Evolutionary conservation across 164 flowering plant genomes (phyloP), one percentile per base, ranked within the genome.

Genomic region (Pachysandra terminalis): DNA sequence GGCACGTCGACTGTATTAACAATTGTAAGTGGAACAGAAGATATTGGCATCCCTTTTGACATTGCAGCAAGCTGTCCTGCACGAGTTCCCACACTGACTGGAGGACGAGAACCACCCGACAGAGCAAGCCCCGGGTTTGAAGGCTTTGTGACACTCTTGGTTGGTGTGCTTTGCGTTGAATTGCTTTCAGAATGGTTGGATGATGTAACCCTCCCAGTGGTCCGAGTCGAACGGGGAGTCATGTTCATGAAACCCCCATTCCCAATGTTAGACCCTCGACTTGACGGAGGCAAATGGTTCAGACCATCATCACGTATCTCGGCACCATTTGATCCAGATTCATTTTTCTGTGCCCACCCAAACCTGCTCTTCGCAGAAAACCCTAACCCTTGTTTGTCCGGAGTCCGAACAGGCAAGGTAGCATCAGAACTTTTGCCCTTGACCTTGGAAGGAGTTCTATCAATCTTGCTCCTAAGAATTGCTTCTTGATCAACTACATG

Each of bases 1-100:
- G 99, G 96, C 61, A 96, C 98, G 72, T 93, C 98, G 58, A 86
- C 89, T 0, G 90, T 79, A 78, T 88, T 87, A 59, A 89, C 89
- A 76, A 81, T 76, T 21, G 82, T 69, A 48, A 81, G 8, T 0
- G 78, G 71, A 55, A 66, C 80, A 78, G 71, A 72, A 23, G 87
- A 63, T 19, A 72, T 63, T 0, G 96, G 82, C 69, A 83, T 13
- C 63, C 97, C 96, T 81, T 76, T 92, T 13, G 91, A 86, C 79
- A 86, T 63, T 24, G 85, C 79, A 41, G 82, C 73, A 76, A 68
- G 71, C 69, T 73, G 84, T n/a, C 81, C 89, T 1, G 63, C 52
- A 0, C 91, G 80, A 63, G 71, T 67, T 61, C 81, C 79, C 15
- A 74, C 73, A 63, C 55, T 75, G 68, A 73, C 77, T 27, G 77